A percentile compares a stretch with the other conserved stretches of the same genome.
phyloP scores from a whole-genome alignment of 1,139 yeast genomes.

The Meyerozyma sp. region DNA sequence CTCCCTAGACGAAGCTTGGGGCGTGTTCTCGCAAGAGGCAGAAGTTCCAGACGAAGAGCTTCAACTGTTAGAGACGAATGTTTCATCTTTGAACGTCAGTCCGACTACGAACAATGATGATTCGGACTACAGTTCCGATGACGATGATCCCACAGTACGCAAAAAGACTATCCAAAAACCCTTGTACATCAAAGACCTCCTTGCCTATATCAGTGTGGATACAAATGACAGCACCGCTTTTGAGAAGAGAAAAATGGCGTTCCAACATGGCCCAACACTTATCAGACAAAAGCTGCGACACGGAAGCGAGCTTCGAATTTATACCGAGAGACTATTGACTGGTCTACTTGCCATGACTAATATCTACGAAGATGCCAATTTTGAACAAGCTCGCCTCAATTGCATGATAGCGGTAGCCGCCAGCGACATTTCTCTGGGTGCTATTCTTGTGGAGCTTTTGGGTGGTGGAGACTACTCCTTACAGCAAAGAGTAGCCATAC shows the following conservation, averaged over 20 bases:
- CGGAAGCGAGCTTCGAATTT: constrained; percentile 51
- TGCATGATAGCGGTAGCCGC: constrained; percentile 51
- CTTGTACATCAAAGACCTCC: constrained; percentile 56
- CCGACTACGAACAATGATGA: constrained; percentile 13
- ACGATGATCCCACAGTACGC: constrained; percentile 46
- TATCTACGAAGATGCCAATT: constrained; percentile 42
- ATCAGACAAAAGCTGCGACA: constrained; percentile 46
- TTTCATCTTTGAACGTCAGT: constrained; percentile 4
- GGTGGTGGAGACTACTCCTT: constrained; percentile 62
- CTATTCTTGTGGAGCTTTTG: constrained; percentile 36
- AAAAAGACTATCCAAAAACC: constrained; percentile 43
- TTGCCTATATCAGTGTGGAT: constrained; percentile 47
- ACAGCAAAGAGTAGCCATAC: constrained; percentile 51
- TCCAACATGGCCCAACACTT: constrained; percentile 49
- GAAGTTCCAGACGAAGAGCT: constrained; percentile 4
- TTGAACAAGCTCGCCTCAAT: constrained; percentile 45
- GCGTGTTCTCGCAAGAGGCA: constrained; percentile 6
- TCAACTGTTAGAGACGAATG: constrained; percentile 1
- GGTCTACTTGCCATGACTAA: constrained; percentile 45
- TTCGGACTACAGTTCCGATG: constrained; percentile 43
- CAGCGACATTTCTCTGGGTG: constrained; percentile 37
- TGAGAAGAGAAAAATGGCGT: constrained; percentile 48
- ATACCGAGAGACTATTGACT: constrained; percentile 43
- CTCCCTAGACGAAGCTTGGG: constrained; percentile 13
- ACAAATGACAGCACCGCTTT: constrained; percentile 38